A percentile compares a stretch with the other conserved stretches of the same genome.
phyloP scores from a whole-genome alignment of 2,329 filamentous ascomycete genomes.

The Penicillium fuscoglaucum region DNA sequence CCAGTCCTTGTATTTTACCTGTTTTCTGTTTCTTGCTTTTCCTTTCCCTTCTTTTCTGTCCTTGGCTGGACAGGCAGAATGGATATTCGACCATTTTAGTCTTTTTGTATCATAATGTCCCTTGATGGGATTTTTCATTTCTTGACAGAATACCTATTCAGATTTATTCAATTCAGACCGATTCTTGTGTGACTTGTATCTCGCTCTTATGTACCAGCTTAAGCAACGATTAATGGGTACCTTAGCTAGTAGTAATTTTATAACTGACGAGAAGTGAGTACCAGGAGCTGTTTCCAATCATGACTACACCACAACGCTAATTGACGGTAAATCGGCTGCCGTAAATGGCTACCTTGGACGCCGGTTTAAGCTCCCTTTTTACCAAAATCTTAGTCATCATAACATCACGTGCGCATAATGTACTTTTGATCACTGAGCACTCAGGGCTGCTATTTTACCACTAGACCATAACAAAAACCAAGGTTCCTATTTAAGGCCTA shows the following conservation, averaged over 20 bases:
- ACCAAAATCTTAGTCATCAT: no score
- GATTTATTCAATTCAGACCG: not conserved
- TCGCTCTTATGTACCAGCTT: not conserved
- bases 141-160: not conserved
- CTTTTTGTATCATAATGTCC: constrained; percentile 6
- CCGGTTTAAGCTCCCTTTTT: no score
- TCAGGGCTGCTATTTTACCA: no score
- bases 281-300: not conserved
- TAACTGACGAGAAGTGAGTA: not conserved
- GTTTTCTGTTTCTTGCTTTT: not conserved
- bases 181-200: not conserved
- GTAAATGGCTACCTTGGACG: no score
- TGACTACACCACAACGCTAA: not conserved
- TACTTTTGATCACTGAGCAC: no score
- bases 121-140: not conserved
- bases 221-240: not conserved
- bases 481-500: no score
- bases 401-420: no score
- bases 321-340: no score
- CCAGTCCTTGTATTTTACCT: not conserved
- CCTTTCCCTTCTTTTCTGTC: not conserved
- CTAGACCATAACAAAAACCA: no score
- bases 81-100: not conserved
- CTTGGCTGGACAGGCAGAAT: not conserved
- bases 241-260: not conserved